Evolutionary conservation across 1,284 basidiomycete genomes (phyloP), one percentile per base, ranked within the genome.

Genomic region (Heterobasidion irregulare): DNA sequence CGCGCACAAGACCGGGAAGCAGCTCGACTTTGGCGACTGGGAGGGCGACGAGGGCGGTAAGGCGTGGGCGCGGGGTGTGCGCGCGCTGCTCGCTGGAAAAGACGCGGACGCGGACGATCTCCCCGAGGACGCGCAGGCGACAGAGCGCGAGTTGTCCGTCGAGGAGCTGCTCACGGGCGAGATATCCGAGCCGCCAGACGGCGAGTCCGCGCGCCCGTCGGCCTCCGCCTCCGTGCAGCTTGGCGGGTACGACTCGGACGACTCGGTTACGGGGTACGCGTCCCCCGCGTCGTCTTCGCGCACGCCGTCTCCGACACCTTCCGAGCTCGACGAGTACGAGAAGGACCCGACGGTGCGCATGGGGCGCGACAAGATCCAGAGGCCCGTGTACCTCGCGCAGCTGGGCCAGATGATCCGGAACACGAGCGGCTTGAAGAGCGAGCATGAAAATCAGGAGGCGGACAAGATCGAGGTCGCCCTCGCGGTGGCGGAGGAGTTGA

Each of bases 371-470:
- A 92, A 86, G 62, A 75, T 88, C 32, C 65, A 76, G 44, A 76
- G 82, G 12, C 93, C 93, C 0, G 89, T 94, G 7, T 96, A 94
- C 66, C 80, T 95, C 8, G 79, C 79, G 6, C 91, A 94, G 65
- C 75, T 96, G 3, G 83, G 84, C 3, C 81, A 82, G 56, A 72
- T 95, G 63, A 70, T 95, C 35, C 75, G 85, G 13, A 72, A 72
- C 19, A 75, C 68, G 9, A 70, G 68, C 47, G 76, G 74, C 2
- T 58, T 73, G 43, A 73, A 77, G 61, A 63, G 73, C 26, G 75
- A 73, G 8, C 77, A 86, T 50, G 84, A 87, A 53, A 75, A 78
- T 33, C 80, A 88, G 45, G 85, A 90, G 59, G 88, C 84, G 0
- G 83, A 90, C 56, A 81, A 77, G 62, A 73, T 93, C 9, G 89